phyloP scores from a whole-genome alignment of 495 filamentous ascomycete species.

The Lepidopterella palustris region DNA sequence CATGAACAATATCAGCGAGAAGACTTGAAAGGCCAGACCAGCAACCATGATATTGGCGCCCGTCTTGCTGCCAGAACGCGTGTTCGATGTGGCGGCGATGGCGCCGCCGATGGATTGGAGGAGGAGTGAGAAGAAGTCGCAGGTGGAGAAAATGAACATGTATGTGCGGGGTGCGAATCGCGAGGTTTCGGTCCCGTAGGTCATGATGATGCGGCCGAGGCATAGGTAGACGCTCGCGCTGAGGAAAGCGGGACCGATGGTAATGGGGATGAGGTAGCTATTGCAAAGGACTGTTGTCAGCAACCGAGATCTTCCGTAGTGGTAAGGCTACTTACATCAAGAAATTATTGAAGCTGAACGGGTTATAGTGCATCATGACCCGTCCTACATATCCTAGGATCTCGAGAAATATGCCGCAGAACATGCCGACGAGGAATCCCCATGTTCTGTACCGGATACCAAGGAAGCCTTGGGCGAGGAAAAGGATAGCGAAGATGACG shows the following conservation, averaged over 20 bases:
- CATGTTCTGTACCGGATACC: constrained; percentile 40
- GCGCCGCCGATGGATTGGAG: constrained; percentile 59
- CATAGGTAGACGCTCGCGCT: constrained; percentile 61
- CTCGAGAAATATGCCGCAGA: constrained; percentile 36
- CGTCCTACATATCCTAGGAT: constrained; percentile 42
- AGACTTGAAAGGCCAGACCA: constrained; percentile 53
- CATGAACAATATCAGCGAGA: constrained; percentile 49
- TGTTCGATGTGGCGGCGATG: constrained; percentile 46
- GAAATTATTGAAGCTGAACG: constrained; percentile 36
- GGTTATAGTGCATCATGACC: constrained; percentile 35
- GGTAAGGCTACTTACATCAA: constrained; percentile 25
- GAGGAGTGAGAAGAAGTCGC: constrained; percentile 56
- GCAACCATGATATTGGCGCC: constrained; percentile 65
- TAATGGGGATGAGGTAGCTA: constrained; percentile 55
- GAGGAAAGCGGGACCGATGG: constrained; percentile 59
- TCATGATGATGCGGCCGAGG: constrained; percentile 51
- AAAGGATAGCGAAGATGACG: constrained; percentile 36
- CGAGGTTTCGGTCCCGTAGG: constrained; percentile 56
- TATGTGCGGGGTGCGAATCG: constrained; percentile 52
- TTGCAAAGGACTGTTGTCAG: background rate
- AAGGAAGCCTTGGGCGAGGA: constrained; percentile 34
- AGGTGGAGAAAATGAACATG: constrained; percentile 52
- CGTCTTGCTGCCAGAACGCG: constrained; percentile 33
- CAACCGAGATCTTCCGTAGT: background rate
- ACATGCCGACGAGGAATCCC: constrained; percentile 38